Conservation (phyloP, 192 early-diverging fungal genomes). For the Entophlyctis helioformis region DNA sequence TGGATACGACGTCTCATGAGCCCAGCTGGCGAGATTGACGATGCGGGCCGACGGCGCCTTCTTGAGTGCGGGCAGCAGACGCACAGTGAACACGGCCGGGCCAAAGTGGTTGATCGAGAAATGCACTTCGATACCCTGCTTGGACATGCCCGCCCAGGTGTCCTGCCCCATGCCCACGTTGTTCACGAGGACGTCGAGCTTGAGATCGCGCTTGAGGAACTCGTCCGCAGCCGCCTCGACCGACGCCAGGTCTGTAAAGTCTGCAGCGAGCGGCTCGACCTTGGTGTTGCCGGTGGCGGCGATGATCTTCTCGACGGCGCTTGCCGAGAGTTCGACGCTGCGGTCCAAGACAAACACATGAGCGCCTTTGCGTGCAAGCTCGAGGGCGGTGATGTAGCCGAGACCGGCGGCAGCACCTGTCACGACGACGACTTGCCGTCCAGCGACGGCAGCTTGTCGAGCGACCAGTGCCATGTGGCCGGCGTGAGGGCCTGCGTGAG, state of each 20-base stretch:
- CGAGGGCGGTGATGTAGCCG: slow-evolving; percentile 1
- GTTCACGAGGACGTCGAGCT: slow-evolving; percentile 6
- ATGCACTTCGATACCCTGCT: slow-evolving; percentile 41
- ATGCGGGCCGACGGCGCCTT: no score
- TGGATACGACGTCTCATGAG: slow-evolving; percentile 32
- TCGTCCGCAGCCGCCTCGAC: background rate
- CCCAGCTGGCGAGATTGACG: background rate
- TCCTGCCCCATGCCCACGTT: slow-evolving; percentile 12
- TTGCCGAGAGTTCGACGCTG: background rate
- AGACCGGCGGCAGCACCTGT: slow-evolving; percentile 2
- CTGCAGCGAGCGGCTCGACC: background rate
- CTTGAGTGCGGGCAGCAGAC: slow-evolving; percentile 24
- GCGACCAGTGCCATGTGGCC: no score
- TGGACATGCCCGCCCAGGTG: slow-evolving; percentile 27
- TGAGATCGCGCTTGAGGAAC: background rate
- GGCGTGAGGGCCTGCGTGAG: no score
- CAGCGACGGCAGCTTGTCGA: no score
- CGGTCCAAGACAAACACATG: slow-evolving; percentile 1
- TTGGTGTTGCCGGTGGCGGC: background rate
- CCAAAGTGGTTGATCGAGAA: slow-evolving; percentile 38
- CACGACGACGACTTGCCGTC: background rate
- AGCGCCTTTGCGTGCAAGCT: slow-evolving; percentile 7
- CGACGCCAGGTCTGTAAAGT: background rate
- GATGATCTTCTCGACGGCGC: background rate
- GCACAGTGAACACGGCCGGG: slow-evolving; percentile 20